phyloP scores from a whole-genome alignment of 148 eudicot species.

The Spergularia bocconei region DNA sequence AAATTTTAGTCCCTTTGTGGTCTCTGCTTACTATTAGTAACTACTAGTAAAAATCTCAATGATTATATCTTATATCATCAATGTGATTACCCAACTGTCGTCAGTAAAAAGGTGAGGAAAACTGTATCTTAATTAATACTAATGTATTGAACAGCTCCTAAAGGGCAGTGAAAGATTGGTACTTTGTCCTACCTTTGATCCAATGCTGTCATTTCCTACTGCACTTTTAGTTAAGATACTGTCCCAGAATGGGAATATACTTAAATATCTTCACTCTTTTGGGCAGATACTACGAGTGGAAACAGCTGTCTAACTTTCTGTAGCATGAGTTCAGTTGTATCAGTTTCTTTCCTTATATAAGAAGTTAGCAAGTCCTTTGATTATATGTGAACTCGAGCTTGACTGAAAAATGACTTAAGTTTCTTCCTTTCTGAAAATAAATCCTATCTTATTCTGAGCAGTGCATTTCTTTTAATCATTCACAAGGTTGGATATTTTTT shows the following conservation, averaged over 20 bases:
- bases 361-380: constrained; percentile 4
- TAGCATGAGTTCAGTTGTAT: constrained; percentile 10
- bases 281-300: constrained; percentile 7
- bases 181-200: constrained; percentile 13
- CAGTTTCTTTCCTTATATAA: constrained; percentile 20
- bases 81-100: constrained; percentile 1
- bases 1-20: neutral
- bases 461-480: neutral
- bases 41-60: neutral
- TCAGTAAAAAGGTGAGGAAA: neutral
- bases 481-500: constrained; percentile 8
- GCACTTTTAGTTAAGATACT: constrained; percentile 4
- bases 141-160: neutral
- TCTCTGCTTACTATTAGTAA: neutral
- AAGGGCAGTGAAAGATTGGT: constrained; percentile 3
- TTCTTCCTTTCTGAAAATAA: neutral
- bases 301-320: constrained; percentile 5
- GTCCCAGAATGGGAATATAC: constrained; percentile 10
- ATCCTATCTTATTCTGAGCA: neutral
- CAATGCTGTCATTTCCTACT: constrained; percentile 7
- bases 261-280: constrained; percentile 16
- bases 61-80: neutral
- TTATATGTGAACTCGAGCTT: constrained; percentile 7
- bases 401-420: neutral
- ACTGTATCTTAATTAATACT: neutral